Percentiles rank a stretch among this genome's conserved stretches.
phyloP scores from a whole-genome alignment of 805 yeast species.

The Wickerhamiella kazuoi region DNA sequence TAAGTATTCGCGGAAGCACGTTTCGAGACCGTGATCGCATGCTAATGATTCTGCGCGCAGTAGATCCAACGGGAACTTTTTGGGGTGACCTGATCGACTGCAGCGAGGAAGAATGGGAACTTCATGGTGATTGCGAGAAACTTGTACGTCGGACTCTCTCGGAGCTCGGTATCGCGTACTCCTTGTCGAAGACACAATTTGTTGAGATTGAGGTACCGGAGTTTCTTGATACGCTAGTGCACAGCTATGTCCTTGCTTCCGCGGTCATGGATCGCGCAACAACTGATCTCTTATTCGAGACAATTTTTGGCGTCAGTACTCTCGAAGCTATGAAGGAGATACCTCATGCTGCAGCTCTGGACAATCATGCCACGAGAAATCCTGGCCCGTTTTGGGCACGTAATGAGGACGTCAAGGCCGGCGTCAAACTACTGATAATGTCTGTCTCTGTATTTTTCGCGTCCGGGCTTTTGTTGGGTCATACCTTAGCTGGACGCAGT shows the following conservation, averaged over 20 bases:
- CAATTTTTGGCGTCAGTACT: conserved; percentile 5
- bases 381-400: too few relatives aligned
- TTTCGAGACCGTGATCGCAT: conserved; percentile 3
- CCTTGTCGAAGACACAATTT: conserved; percentile 1
- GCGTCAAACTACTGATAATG: conserved; percentile 8
- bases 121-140: conserved; percentile 1
- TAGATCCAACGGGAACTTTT: conserved; percentile 2
- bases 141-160: neutral
- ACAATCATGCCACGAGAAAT: neutral
- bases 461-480: conserved; percentile 12
- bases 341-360: neutral
- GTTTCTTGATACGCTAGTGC: conserved; percentile 1
- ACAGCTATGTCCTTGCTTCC: neutral
- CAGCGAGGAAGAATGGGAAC: neutral
- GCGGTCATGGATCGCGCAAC: neutral
- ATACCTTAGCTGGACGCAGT: too few relatives aligned
- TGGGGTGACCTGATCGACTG: conserved; percentile 2
- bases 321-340: conserved; percentile 1
- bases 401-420: conserved; percentile 4
- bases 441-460: conserved; percentile 10
- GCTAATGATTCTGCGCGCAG: conserved; percentile 3
- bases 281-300: conserved; percentile 1
- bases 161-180: conserved; percentile 2
- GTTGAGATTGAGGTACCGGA: conserved; percentile 1
- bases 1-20: conserved; percentile 3